Percentiles rank a stretch among this genome's conserved stretches.
phyloP scores from a whole-genome alignment of 176 grass and related monocot genomes.

The Musa troglodytarum region DNA sequence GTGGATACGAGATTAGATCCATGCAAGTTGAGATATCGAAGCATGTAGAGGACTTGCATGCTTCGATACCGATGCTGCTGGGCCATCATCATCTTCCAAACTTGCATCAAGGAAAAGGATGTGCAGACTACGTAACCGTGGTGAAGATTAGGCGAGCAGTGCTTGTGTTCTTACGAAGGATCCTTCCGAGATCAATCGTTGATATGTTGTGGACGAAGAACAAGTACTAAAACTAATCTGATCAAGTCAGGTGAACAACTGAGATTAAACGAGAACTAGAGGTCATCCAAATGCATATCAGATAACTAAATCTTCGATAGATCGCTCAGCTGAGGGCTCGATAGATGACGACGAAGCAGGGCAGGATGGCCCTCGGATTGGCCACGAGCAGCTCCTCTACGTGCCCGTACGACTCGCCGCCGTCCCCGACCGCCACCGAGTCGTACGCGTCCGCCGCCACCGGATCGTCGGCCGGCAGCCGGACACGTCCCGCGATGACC shows the following conservation, averaged over 20 bases:
- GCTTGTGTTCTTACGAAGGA: too few relatives aligned
- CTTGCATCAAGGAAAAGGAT: not conserved
- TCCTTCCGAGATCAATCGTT: too few relatives aligned
- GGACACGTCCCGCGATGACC: slow-evolving; percentile 83
- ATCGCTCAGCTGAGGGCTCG: slow-evolving; percentile 25
- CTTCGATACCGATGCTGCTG: too few relatives aligned
- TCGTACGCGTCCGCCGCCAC: slow-evolving; percentile 40
- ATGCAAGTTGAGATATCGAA: too few relatives aligned
- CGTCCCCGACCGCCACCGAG: slow-evolving; percentile 55
- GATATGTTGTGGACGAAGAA: too few relatives aligned
- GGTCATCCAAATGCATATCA: too few relatives aligned
- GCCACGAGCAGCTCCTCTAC: slow-evolving; percentile 91
- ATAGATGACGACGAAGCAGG: slow-evolving; percentile 94
- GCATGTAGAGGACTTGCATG: too few relatives aligned
- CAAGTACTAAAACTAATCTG: too few relatives aligned
- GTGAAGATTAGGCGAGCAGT: too few relatives aligned
- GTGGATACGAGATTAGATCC: not conserved
- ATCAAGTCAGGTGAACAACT: too few relatives aligned
- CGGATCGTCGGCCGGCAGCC: not conserved
- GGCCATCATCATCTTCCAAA: not conserved
- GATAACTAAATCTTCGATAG: too few relatives aligned
- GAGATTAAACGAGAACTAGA: too few relatives aligned
- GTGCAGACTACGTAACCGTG: not conserved
- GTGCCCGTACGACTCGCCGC: slow-evolving; percentile 35
- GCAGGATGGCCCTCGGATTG: slow-evolving; percentile 85